A percentile compares a stretch with the other conserved stretches of the same genome.
phyloP scores from a whole-genome alignment of 2,329 filamentous ascomycete genomes.

The Colletotrichum kahawae region DNA sequence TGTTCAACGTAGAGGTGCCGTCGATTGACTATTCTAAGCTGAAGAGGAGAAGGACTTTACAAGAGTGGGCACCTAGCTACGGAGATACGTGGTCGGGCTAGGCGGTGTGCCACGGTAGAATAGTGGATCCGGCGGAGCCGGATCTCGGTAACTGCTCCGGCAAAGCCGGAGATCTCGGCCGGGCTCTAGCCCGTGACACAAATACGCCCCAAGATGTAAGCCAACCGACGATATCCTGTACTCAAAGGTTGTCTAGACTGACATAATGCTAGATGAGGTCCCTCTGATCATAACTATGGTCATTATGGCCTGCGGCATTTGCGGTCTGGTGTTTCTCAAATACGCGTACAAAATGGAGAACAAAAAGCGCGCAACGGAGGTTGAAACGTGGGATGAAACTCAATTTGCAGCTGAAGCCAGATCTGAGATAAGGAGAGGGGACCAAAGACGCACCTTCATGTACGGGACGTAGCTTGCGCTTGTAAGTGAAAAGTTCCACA shows the following conservation, averaged over 20 bases:
- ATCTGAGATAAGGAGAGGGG: neutral
- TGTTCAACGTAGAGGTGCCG: too few species aligned
- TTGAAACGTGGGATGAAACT: slow-evolving; percentile 19
- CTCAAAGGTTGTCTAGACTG: neutral
- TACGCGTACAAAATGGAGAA: slow-evolving; percentile 24
- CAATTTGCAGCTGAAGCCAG: neutral
- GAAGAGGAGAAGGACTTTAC: too few species aligned
- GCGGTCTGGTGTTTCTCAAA: slow-evolving; percentile 18
- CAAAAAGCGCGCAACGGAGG: slow-evolving; percentile 8
- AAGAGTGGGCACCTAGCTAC: too few species aligned
- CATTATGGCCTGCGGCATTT: slow-evolving; percentile 21
- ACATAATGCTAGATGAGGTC: neutral
- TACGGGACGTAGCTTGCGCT: neutral
- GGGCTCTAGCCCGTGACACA: too few species aligned
- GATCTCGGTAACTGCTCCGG: too few species aligned
- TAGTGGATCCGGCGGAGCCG: too few species aligned
- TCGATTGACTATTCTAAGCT: too few species aligned
- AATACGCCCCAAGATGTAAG: slow-evolving; percentile 24
- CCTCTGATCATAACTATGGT: slow-evolving; percentile 23
- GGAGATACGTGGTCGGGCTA: too few species aligned
- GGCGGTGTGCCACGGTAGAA: too few species aligned
- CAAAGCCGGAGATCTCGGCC: too few species aligned
- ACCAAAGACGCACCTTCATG: slow-evolving; percentile 10
- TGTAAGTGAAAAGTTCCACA: neutral
- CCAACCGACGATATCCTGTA: neutral